Evolutionary conservation across 202 grass and related monocot genomes (phyloP).

Genomic region (Musa balbisiana): DNA sequence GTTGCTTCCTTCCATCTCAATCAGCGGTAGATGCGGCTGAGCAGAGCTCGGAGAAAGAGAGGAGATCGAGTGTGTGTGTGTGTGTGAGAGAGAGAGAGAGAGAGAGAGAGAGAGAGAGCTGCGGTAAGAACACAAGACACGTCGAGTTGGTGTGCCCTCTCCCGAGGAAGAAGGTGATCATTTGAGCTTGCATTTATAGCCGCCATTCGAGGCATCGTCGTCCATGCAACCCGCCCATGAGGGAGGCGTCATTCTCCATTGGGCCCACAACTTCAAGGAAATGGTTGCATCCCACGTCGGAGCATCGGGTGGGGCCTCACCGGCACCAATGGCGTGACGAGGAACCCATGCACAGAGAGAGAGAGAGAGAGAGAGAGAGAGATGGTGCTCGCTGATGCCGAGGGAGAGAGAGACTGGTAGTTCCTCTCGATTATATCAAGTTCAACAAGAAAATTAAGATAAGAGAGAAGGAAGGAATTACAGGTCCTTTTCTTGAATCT

Average conservation of each 20-base stretch:
- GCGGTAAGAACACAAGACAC: slow-evolving; percentile 1
- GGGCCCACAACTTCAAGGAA: too few species aligned
- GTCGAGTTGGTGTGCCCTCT: neutral
- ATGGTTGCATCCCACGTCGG: neutral
- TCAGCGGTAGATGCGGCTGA: too few species aligned
- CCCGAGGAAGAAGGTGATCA: neutral
- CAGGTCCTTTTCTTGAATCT: neutral
- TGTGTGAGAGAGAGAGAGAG: neutral
- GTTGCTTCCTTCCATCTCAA: slow-evolving; percentile 5
- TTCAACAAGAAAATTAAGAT: too few species aligned
- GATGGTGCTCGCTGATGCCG: neutral
- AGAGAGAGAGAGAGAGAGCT: neutral
- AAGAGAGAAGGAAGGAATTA: too few species aligned
- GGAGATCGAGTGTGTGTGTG: neutral
- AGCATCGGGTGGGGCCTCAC: neutral
- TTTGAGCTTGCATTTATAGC: slow-evolving; percentile 12
- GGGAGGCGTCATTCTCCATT: neutral
- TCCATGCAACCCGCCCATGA: neutral
- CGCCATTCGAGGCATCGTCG: neutral
- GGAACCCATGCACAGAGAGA: neutral
- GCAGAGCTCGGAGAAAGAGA: neutral
- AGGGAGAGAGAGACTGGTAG: neutral
- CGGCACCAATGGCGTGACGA: neutral
- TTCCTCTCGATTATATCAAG: neutral
- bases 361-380: neutral